These are phyloP conservation scores for Prunus kanzakura DNA, from an alignment of 306 rosid genomes.

Conservation along the genomic window DNA sequence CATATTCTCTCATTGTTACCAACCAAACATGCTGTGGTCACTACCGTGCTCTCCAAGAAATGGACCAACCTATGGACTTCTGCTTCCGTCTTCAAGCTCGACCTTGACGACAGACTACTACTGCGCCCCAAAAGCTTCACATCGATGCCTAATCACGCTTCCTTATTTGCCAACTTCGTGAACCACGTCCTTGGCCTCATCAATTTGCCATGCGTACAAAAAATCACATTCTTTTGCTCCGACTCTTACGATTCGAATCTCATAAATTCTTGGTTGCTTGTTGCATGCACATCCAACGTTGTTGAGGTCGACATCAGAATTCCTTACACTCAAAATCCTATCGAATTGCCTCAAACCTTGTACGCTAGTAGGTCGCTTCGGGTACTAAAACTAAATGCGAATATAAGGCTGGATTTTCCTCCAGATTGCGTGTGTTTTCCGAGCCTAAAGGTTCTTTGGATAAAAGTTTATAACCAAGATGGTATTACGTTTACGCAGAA, in stretches of 20 bases:
- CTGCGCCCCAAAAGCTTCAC: not conserved
- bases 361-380: not conserved
- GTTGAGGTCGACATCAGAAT: not conserved
- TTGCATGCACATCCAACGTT: not conserved
- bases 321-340: not conserved
- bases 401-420: not conserved
- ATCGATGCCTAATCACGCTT: not conserved
- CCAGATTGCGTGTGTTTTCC: conserved; percentile 1
- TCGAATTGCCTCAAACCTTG: conserved; percentile 3
- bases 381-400: not conserved
- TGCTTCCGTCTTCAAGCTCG: conserved; percentile 14
- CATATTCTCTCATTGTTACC: conserved; percentile 40
- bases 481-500: not conserved
- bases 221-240: not conserved
- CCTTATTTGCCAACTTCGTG: conserved; percentile 2
- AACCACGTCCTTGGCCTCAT: not conserved
- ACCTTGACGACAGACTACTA: conserved; percentile 5
- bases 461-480: not conserved
- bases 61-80: conserved; percentile 33
- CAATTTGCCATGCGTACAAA: not conserved
- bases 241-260: not conserved
- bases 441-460: conserved; percentile 10
- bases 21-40: conserved; percentile 27
- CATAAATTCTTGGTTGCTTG: not conserved
- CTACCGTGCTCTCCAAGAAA: conserved; percentile 31